These are phyloP conservation scores for Colletotrichum sp. DNA, from an alignment of 2,329 filamentous ascomycete genomes.

Conservation along the genomic window DNA sequence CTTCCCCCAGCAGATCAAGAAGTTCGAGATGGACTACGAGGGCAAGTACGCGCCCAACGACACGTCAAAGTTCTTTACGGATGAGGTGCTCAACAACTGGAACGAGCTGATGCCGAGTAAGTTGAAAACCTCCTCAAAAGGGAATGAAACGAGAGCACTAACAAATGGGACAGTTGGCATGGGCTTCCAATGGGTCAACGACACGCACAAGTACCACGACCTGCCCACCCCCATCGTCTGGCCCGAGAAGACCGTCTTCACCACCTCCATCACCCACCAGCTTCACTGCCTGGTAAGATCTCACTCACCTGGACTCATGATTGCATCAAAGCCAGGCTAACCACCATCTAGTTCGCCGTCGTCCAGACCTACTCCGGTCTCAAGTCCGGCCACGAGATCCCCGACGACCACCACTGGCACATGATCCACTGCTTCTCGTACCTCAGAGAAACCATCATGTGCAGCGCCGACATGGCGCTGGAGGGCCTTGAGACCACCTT, in stretches of 20 bases:
- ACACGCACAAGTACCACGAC: slow-evolving; percentile 39
- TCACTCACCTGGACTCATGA: too few relatives aligned
- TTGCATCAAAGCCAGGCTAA: neutral
- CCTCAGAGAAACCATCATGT: slow-evolving; percentile 51
- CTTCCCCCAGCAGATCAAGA: slow-evolving; percentile 42
- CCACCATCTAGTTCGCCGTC: slow-evolving; percentile 36
- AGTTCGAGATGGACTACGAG: slow-evolving; percentile 38
- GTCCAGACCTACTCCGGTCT: slow-evolving; percentile 49
- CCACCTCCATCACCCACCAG: slow-evolving; percentile 48
- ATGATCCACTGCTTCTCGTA: slow-evolving; percentile 56
- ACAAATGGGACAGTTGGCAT: slow-evolving; percentile 32
- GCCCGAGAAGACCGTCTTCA: slow-evolving; percentile 41
- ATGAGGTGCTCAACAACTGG: slow-evolving; percentile 38
- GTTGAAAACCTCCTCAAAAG: neutral
- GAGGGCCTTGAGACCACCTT: slow-evolving; percentile 52
- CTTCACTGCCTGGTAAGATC: slow-evolving; percentile 43
- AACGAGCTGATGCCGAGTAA: slow-evolving; percentile 41
- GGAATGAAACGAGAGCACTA: neutral
- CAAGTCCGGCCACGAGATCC: slow-evolving; percentile 40
- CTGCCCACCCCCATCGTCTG: slow-evolving; percentile 39
- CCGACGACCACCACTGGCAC: slow-evolving; percentile 50
- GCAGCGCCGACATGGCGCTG: slow-evolving; percentile 48
- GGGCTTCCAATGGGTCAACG: slow-evolving; percentile 42
- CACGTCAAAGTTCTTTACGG: slow-evolving; percentile 43
- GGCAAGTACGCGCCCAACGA: slow-evolving; percentile 40